Conservation (phyloP, 2,329 filamentous ascomycete species). For the Falciphora oryzae region DNA sequence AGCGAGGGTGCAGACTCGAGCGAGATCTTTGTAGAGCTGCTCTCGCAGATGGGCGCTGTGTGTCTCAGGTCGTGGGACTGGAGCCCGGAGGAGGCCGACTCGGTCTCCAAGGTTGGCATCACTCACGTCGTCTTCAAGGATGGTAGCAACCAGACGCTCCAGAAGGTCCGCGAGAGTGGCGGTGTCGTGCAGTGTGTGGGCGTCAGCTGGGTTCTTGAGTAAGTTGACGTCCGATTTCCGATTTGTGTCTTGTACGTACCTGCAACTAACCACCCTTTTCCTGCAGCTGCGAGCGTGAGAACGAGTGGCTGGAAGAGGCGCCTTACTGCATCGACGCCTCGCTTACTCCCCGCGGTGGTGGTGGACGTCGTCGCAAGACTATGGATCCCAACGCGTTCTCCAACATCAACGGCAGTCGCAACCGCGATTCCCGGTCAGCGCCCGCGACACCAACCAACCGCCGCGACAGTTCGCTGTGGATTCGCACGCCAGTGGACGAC, state of each 20-base stretch:
- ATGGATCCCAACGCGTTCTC: constrained; percentile 69
- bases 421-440: constrained; percentile 31
- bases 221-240: constrained; percentile 34
- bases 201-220: constrained; percentile 85
- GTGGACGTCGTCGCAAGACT: constrained; percentile 63
- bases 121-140: constrained; percentile 92
- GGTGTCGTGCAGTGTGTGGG: constrained; percentile 81
- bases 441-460: constrained; percentile 42
- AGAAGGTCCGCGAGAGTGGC: constrained; percentile 68
- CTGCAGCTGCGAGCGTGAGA: constrained; percentile 65
- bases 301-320: constrained; percentile 68
- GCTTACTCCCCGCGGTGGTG: constrained; percentile 62
- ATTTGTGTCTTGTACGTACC: neutral
- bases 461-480: constrained; percentile 50
- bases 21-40: constrained; percentile 68
- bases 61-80: constrained; percentile 73
- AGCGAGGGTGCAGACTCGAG: constrained; percentile 76
- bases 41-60: constrained; percentile 74
- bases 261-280: neutral
- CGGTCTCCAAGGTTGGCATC: constrained; percentile 57
- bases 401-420: constrained; percentile 25
- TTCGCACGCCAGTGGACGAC: constrained; percentile 44
- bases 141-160: constrained; percentile 70
- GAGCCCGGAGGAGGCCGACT: constrained; percentile 42
- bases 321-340: constrained; percentile 64